Percentiles rank a stretch among this genome's conserved stretches.
Conservation (phyloP, 306 rosid species). For the Phaseolus lunatus region DNA sequence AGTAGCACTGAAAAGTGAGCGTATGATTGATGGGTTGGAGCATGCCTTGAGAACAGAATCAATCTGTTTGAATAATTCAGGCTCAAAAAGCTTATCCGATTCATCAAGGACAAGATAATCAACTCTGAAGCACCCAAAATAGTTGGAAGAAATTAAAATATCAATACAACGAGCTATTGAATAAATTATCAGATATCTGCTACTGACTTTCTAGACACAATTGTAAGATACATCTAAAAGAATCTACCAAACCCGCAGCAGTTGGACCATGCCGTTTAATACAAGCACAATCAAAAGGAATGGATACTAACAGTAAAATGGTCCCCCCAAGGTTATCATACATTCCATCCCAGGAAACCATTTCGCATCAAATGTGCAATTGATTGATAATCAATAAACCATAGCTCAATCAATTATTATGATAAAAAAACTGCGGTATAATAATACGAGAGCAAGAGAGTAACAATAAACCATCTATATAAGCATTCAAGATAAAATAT, state of each 20-base stretch:
- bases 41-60: conserved; percentile 88
- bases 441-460: too few relatives aligned
- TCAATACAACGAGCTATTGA: conserved; percentile 29
- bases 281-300: too few relatives aligned
- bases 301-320: too few relatives aligned
- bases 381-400: too few relatives aligned
- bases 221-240: conserved; percentile 8
- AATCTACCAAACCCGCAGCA: conserved; percentile 27
- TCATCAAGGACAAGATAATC: conserved; percentile 93
- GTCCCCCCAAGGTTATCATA: too few relatives aligned
- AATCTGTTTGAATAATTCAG: conserved; percentile 75
- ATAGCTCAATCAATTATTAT: too few relatives aligned
- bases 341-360: too few relatives aligned
- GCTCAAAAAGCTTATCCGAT: conserved; percentile 98
- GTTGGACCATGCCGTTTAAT: too few relatives aligned
- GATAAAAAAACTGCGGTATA: too few relatives aligned
- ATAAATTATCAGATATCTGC: conserved; percentile 24
- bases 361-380: too few relatives aligned
- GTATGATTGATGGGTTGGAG: conserved; percentile 84
- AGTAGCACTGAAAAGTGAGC: conserved; percentile 94
- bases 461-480: too few relatives aligned
- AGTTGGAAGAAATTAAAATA: conserved; percentile 35
- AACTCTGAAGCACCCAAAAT: conserved; percentile 68
- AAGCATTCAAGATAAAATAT: too few relatives aligned
- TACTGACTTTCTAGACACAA: conserved; percentile 4